Conservation (phyloP, 495 filamentous ascomycete species). For the Hyaloscypha finlandica region DNA sequence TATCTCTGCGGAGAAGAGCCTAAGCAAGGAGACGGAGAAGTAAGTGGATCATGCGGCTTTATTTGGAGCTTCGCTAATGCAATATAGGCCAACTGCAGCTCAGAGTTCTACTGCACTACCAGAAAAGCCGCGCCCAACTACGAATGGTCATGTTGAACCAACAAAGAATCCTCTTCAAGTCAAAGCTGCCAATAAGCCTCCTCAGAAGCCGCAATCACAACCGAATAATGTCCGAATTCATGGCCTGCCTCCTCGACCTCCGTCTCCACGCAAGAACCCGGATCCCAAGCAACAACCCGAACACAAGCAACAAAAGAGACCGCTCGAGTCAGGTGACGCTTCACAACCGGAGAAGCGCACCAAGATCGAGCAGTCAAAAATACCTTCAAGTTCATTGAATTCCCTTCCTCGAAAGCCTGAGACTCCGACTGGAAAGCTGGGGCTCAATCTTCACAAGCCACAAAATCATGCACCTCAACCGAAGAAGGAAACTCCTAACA, state of each 20-base stretch:
- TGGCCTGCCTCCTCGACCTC: slow-evolving; percentile 28
- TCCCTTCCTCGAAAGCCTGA: slow-evolving; percentile 10
- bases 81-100: slow-evolving; percentile 1
- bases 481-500: slow-evolving; percentile 15
- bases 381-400: slow-evolving; percentile 17
- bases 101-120: not conserved
- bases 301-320: slow-evolving; percentile 26
- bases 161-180: not conserved
- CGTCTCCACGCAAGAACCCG: slow-evolving; percentile 21
- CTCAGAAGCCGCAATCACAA: not conserved
- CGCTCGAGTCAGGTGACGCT: slow-evolving; percentile 13
- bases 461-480: slow-evolving; percentile 13
- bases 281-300: slow-evolving; percentile 12
- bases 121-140: slow-evolving; percentile 11
- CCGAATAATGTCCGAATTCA: slow-evolving; percentile 17
- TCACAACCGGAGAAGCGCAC: slow-evolving; percentile 30
- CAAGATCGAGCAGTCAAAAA: slow-evolving; percentile 25
- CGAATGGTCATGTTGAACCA: slow-evolving; percentile 21
- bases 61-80: slow-evolving; percentile 7
- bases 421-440: not conserved
- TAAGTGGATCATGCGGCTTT: not conserved
- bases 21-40: slow-evolving; percentile 19
- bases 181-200: slow-evolving; percentile 17
- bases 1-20: slow-evolving; percentile 6
- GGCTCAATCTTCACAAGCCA: not conserved